These are phyloP conservation scores for Gossypium australe DNA, from an alignment of 345 rosid species.

Conservation along the genomic window DNA sequence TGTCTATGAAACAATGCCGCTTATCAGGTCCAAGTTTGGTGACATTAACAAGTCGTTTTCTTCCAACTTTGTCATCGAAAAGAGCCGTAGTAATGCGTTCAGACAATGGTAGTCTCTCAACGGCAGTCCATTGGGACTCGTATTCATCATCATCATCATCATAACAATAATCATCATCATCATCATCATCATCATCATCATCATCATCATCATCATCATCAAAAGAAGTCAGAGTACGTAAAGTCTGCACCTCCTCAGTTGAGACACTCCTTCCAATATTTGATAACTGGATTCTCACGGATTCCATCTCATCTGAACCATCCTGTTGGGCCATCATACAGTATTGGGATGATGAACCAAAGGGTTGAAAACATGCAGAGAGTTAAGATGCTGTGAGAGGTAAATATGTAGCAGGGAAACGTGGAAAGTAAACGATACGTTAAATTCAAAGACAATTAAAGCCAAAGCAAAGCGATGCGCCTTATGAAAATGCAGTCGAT, in stretches of 20 bases:
- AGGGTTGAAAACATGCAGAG: neutral
- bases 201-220: neutral
- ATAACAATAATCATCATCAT: neutral
- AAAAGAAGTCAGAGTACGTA: neutral
- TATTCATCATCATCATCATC: neutral
- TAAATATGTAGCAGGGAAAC: neutral
- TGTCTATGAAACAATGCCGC: neutral
- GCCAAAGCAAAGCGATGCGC: neutral
- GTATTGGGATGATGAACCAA: neutral
- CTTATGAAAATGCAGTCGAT: neutral
- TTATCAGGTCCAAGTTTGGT: neutral
- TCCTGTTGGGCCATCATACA: neutral
- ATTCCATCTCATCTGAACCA: neutral
- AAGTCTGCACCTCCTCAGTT: neutral
- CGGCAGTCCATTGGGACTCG: neutral
- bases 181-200: neutral
- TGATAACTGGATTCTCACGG: neutral
- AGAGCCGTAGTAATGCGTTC: constrained; percentile 1
- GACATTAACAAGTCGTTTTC: neutral
- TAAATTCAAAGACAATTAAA: neutral
- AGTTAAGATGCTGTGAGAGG: neutral
- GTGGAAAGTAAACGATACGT: neutral
- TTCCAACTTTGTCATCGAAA: neutral
- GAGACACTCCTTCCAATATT: neutral
- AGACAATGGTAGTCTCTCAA: neutral